Base-by-base conservation (phyloP, 23 red algal species). In the Rhodosorus marinus region DNA sequence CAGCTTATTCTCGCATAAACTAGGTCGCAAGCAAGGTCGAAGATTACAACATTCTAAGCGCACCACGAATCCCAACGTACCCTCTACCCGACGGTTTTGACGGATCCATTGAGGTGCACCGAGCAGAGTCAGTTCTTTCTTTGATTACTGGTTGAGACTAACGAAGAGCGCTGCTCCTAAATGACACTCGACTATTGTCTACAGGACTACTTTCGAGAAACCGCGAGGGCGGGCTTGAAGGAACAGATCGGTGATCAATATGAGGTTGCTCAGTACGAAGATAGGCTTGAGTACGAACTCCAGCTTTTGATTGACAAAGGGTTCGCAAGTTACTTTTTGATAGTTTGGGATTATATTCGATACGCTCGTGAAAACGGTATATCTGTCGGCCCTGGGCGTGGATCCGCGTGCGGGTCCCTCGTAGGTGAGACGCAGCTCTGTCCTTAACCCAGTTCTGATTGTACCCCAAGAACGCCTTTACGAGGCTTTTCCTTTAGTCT, bases 291-390 rank as follows among this genome's bases (percentile, higher is more conserved):
- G 21, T 46, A 57, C 29, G 87, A 93, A 66, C 47, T 93, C 53
- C 42, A 69, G n/a, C 74, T 83, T 57, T 68, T 93, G 50, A 20
- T 32, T 15, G 35, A 51, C 11, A 81, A 80, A 70, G 87, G 87
- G 20, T 93, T 93, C 38, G 50, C 87, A 7, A 64, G 62, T 20
- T 93, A 93, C 57, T 93, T 93, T 79, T 53, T 93, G 4, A 72
- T 93, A 47, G 87, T 93, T 8, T 81, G 75, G 74, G 87, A 93
- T 42, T 93, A 83, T 55, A 80, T 93, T 49, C 19, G 47, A 20
- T 79, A 59, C 64, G 87, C 87, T 3, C 69, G 76, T 23, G 59
- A 74, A 21, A 19, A 48, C 38, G 32, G 52, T 35, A 93, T 93
- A 21, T 78, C 77, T 0, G 77, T 93, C n/a, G 87, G 87, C 36